Percentiles rank a stretch among this genome's conserved stretches.
phyloP scores from a whole-genome alignment of 2,329 filamentous ascomycete species.

The Colletotrichum graminicola region DNA sequence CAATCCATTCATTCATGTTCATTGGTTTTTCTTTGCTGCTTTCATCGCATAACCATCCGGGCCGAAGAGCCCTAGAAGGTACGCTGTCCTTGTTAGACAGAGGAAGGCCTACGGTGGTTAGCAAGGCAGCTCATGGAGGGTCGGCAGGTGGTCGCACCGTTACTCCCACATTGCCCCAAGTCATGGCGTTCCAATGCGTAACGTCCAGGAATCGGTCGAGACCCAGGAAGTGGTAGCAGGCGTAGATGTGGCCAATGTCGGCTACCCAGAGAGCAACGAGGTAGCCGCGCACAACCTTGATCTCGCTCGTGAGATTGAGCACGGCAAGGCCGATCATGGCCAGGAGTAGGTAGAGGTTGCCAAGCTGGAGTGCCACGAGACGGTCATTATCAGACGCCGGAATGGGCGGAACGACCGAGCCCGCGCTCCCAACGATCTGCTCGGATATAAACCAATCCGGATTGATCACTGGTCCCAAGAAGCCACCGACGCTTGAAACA shows the following conservation, averaged over 20 bases:
- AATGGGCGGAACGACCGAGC: slow-evolving; percentile 44
- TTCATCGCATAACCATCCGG: slow-evolving; percentile 42
- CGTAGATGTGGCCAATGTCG: slow-evolving; percentile 77
- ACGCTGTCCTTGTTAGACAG: slow-evolving; percentile 49
- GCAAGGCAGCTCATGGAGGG: background rate
- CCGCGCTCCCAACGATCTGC: slow-evolving; percentile 62
- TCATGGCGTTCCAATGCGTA: slow-evolving; percentile 74
- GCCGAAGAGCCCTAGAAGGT: slow-evolving; percentile 51
- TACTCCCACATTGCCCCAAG: slow-evolving; percentile 79
- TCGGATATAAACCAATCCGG: slow-evolving; percentile 73
- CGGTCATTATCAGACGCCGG: slow-evolving; percentile 60
- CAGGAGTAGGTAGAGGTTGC: slow-evolving; percentile 77
- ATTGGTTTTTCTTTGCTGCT: slow-evolving; percentile 29
- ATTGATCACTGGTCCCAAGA: slow-evolving; percentile 66
- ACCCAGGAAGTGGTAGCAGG: slow-evolving; percentile 68
- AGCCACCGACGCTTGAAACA: slow-evolving; percentile 67
- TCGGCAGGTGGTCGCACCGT: slow-evolving; percentile 62
- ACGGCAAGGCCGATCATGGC: slow-evolving; percentile 74
- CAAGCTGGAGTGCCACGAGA: slow-evolving; percentile 75
- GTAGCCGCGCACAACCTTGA: slow-evolving; percentile 75
- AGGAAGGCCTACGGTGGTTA: slow-evolving; percentile 46
- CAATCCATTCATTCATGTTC: background rate
- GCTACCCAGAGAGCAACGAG: slow-evolving; percentile 73
- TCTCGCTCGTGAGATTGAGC: slow-evolving; percentile 73
- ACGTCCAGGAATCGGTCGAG: slow-evolving; percentile 65